phyloP scores from a whole-genome alignment of 2,329 filamentous ascomycete genomes.

The Penicillium hordei region DNA sequence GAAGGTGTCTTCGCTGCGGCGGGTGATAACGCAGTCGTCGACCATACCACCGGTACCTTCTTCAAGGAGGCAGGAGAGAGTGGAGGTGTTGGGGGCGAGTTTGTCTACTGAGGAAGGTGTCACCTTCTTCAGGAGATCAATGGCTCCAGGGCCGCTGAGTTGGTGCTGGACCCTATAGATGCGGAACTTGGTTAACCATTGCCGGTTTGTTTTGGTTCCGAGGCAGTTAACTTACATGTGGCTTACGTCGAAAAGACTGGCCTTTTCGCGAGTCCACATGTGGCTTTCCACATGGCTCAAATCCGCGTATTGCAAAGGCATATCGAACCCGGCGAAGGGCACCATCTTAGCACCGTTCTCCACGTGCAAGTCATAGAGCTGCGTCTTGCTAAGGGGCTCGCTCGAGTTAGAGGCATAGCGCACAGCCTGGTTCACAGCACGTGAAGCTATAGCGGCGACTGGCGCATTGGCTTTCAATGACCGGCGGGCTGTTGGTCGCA shows the following conservation, averaged over 20 bases:
- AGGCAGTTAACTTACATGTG: slow-evolving; percentile 70
- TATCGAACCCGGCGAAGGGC: slow-evolving; percentile 87
- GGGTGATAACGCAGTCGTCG: slow-evolving; percentile 89
- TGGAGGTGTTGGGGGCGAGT: slow-evolving; percentile 68
- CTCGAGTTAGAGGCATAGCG: slow-evolving; percentile 37
- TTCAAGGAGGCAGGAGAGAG: slow-evolving; percentile 80
- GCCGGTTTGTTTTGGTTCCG: background rate
- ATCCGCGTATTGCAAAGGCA: slow-evolving; percentile 86
- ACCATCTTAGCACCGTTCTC: slow-evolving; percentile 87
- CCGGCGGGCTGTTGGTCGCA: slow-evolving; percentile 24
- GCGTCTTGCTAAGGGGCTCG: slow-evolving; percentile 53
- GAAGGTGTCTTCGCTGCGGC: slow-evolving; percentile 70
- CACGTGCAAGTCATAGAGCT: slow-evolving; percentile 76
- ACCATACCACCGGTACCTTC: slow-evolving; percentile 83
- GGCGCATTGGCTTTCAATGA: slow-evolving; percentile 14
- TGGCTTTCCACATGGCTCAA: slow-evolving; percentile 81
- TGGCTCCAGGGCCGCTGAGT: slow-evolving; percentile 76
- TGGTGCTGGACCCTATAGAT: slow-evolving; percentile 69
- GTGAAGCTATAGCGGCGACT: slow-evolving; percentile 15
- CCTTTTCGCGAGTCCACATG: slow-evolving; percentile 81
- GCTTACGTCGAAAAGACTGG: slow-evolving; percentile 91
- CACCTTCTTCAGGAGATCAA: slow-evolving; percentile 77
- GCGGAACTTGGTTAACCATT: slow-evolving; percentile 15
- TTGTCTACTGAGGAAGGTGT: slow-evolving; percentile 72
- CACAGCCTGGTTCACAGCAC: slow-evolving; percentile 16